Conservation (phyloP, 75 land plant species). For the Cupressus sempervirens region DNA sequence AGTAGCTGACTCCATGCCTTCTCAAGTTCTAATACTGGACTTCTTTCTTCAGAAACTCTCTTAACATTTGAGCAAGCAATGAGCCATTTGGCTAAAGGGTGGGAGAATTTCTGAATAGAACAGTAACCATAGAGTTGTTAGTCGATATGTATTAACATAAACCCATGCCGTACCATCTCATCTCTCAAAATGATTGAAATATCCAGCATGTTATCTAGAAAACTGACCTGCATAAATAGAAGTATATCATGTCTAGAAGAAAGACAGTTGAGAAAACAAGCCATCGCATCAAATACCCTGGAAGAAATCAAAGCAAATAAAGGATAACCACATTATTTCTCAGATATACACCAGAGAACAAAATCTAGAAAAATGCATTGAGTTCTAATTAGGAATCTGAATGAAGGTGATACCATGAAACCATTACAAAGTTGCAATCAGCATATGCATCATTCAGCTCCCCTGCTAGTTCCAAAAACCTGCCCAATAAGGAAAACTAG, state of each 20-base stretch:
- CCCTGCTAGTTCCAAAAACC: slow-evolving; percentile 4
- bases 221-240: slow-evolving; percentile 23
- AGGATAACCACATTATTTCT: not conserved
- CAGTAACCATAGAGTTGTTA: not conserved
- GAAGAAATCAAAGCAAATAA: not conserved
- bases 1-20: slow-evolving; percentile 38
- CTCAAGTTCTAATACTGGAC: slow-evolving; percentile 17
- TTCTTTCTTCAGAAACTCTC: slow-evolving; percentile 9
- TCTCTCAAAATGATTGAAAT: not conserved
- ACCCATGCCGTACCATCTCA: not conserved
- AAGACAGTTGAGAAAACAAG: slow-evolving; percentile 5
- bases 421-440: not conserved
- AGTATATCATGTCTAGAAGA: slow-evolving; percentile 18
- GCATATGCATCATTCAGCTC: not conserved
- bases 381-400: not conserved
- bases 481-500: not conserved
- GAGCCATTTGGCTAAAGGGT: slow-evolving; percentile 34
- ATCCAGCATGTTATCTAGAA: not conserved
- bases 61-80: slow-evolving; percentile 12
- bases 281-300: slow-evolving; percentile 22
- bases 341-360: not conserved
- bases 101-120: slow-evolving; percentile 34
- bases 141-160: not conserved
- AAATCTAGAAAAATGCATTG: not conserved
- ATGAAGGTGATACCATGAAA: not conserved